Base-by-base conservation (phyloP, 306 rosid genomes). In the Urtica urens region DNA sequence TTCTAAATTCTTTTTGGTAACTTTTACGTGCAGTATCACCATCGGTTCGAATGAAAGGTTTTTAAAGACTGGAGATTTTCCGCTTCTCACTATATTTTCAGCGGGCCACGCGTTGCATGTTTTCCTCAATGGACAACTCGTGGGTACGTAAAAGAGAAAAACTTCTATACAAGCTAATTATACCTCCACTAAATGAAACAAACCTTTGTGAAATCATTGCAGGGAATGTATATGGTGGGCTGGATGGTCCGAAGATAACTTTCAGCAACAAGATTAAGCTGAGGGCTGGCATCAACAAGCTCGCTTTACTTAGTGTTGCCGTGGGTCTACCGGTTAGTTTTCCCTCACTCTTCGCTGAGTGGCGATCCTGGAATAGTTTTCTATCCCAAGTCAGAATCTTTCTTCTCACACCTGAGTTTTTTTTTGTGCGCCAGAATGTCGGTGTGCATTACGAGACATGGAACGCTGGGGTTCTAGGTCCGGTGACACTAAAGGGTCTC, bases 81-180 rank as follows among this genome's bases (percentile, higher is more conserved):
- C 96, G 46, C 45, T 70, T 37, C 87, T 92, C 57, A 79, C 87
- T 1, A 69, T 75, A 41, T 59, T 21, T 68, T 92, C 99, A 38
- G 96, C 99, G 46, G 99, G 96, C 48, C 96, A 92, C 76, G 93
- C 75, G 46, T 29, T 92, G 59, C 92, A 77, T 70, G 96, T 92
- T 65, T 85, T 92, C 73, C 62, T 81, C 62, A 82, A 92, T 53
- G 94, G 96, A 29, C 83, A 77, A 61, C 87, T 77, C 58, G 53
- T 94, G 72, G 99, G 99, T 92, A 62, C 24, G 51, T 40, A 37
- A 60, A 68, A 47, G 21, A 26, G 44, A n/a, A n/a, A n/a, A n/a
- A n/a, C 43, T 38, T 27, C 28, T 15, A 26, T 30, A 44, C n/a
- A n/a, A n/a, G n/a, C n/a, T n/a, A n/a, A 18, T 31, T 41, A 8